Percentiles rank a stretch among this genome's conserved stretches.
These are phyloP conservation scores for Petunia hybrid DNA, from an alignment of 305 asterid species.

Conservation along the genomic window DNA sequence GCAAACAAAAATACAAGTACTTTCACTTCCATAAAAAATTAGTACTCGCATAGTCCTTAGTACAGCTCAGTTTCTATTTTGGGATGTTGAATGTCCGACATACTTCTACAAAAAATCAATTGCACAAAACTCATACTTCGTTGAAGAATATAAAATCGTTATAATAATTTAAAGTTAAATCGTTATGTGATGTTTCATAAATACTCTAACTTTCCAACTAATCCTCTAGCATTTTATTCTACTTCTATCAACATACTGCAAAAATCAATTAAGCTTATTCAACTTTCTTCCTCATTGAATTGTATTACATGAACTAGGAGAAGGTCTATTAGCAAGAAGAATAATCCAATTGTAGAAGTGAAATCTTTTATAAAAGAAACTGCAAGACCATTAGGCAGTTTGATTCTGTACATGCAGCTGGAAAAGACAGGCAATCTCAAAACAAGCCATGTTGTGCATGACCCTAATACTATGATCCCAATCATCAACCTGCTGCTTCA, in stretches of 20 bases:
- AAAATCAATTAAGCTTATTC: background rate
- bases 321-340: background rate
- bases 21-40: too few relatives aligned
- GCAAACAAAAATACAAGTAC: background rate
- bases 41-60: too few relatives aligned
- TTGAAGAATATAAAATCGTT: background rate
- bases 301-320: background rate
- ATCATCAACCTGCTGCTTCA: background rate
- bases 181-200: background rate
- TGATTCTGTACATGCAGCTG: background rate
- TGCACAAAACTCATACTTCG: conserved; percentile 3
- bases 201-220: background rate
- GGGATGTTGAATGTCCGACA: background rate
- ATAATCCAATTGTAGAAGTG: background rate
- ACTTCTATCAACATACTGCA: background rate
- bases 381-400: conserved; percentile 2
- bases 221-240: background rate
- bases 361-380: background rate
- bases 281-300: background rate
- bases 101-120: background rate
- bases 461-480: background rate
- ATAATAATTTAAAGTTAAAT: background rate
- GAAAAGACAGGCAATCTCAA: background rate
- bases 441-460: background rate
- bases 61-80: background rate